A percentile compares a stretch with the other conserved stretches of the same genome.
phyloP scores from a whole-genome alignment of 2,329 filamentous ascomycete species.

The Stachybotrys chlorohalonatus region DNA sequence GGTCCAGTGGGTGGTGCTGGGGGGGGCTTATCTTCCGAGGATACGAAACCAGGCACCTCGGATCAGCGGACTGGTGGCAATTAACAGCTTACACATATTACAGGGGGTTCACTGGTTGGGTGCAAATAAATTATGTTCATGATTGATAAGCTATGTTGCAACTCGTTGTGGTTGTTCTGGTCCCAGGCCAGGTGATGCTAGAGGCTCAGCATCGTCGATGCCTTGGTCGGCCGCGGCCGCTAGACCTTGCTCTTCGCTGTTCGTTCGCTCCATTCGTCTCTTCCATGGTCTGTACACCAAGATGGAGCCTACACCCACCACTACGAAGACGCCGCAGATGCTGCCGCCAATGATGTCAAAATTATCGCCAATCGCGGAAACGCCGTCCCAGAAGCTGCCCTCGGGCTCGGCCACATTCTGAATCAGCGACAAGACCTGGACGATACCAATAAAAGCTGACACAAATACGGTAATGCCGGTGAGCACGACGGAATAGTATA shows the following conservation, averaged over 20 bases:
- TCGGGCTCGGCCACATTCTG: slow-evolving; percentile 64
- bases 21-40: too few species aligned
- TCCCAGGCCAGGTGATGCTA: slow-evolving; percentile 3
- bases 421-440: slow-evolving; percentile 75
- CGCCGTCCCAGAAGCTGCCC: slow-evolving; percentile 85
- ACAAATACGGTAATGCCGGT: slow-evolving; percentile 78
- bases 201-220: background rate
- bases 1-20: background rate
- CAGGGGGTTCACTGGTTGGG: too few species aligned
- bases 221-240: slow-evolving; percentile 1
- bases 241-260: slow-evolving; percentile 6
- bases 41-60: too few species aligned
- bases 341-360: slow-evolving; percentile 80
- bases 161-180: background rate
- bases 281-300: slow-evolving; percentile 76
- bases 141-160: background rate
- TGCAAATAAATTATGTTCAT: background rate
- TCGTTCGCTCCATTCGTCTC: slow-evolving; percentile 26
- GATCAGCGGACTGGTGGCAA: too few species aligned
- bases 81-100: too few species aligned
- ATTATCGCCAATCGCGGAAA: slow-evolving; percentile 65
- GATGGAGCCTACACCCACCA: slow-evolving; percentile 67
- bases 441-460: slow-evolving; percentile 73
- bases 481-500: slow-evolving; percentile 88
- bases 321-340: slow-evolving; percentile 77